These are phyloP conservation scores for Lecanicillium sp. DNA, from an alignment of 2,329 filamentous ascomycete species.

Conservation along the genomic window DNA sequence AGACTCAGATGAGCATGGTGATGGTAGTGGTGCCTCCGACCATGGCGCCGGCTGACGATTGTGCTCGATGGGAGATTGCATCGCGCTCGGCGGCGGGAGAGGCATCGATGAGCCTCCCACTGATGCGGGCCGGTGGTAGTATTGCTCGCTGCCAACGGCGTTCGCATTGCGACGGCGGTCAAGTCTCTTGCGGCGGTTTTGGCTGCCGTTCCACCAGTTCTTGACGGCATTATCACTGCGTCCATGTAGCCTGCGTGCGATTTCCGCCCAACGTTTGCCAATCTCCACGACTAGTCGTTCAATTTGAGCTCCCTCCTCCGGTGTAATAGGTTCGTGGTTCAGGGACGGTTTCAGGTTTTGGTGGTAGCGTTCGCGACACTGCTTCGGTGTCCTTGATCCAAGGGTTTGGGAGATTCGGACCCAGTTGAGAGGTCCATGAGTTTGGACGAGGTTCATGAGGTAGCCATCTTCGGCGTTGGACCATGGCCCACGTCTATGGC, in stretches of 20 bases:
- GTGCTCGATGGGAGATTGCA: constrained; percentile 14
- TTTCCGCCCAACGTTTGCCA: constrained; percentile 90
- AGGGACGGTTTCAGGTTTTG: constrained; percentile 80
- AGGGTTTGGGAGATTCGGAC: constrained; percentile 75
- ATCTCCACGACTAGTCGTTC: constrained; percentile 69
- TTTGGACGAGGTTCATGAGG: constrained; percentile 63
- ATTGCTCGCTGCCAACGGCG: constrained; percentile 13
- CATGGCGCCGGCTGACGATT: constrained; percentile 21
- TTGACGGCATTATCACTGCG: constrained; percentile 94
- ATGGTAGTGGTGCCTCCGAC: constrained; percentile 30
- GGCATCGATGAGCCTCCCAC: constrained; percentile 14
- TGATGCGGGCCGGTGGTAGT: constrained; percentile 1
- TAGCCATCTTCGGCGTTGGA: constrained; percentile 68
- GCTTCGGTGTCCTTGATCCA: constrained; percentile 77
- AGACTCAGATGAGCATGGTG: constrained; percentile 35
- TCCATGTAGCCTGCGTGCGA: constrained; percentile 72
- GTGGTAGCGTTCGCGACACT: constrained; percentile 90
- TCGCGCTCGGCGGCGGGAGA: constrained; percentile 18
- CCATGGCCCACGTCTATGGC: constrained; percentile 63
- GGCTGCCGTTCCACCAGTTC: constrained; percentile 96
- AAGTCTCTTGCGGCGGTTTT: constrained; percentile 66
- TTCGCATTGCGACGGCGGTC: constrained; percentile 32
- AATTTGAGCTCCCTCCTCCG: constrained; percentile 66
- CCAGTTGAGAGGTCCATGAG: constrained; percentile 80
- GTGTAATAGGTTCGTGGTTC: constrained; percentile 67